phyloP scores from a whole-genome alignment of 2,329 filamentous ascomycete genomes.

The Colletotrichum gloeosporioides region DNA sequence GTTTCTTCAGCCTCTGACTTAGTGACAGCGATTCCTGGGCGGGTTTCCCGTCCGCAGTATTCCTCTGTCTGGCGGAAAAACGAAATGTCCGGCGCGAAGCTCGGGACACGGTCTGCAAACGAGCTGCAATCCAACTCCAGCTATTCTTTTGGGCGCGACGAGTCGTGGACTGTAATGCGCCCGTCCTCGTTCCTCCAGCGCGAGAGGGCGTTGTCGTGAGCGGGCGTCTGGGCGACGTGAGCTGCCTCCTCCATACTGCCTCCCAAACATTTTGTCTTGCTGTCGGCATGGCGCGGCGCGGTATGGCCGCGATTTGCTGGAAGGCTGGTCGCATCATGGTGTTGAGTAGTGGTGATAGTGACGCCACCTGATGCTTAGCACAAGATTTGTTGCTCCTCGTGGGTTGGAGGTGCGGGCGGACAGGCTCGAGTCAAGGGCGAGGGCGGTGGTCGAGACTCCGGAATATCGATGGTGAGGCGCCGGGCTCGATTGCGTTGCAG shows the following conservation, averaged over 20 bases:
- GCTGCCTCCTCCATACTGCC: conserved; percentile 13
- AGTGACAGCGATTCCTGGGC: conserved; percentile 53
- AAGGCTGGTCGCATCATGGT: conserved; percentile 16
- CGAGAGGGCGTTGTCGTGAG: background rate
- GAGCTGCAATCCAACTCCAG: conserved; percentile 9
- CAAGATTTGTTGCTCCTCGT: background rate
- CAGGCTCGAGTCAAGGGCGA: background rate
- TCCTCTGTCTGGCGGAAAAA: conserved; percentile 17
- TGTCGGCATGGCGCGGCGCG: conserved; percentile 7
- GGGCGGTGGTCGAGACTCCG: background rate
- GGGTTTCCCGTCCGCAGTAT: background rate
- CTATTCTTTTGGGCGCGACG: background rate
- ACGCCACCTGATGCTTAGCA: background rate
- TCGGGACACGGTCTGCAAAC: background rate
- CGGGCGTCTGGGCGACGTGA: background rate
- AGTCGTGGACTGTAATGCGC: background rate
- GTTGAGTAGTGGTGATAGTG: background rate
- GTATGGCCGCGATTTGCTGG: background rate
- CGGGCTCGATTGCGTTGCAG: background rate
- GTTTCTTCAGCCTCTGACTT: conserved; percentile 76
- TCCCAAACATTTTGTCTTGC: conserved; percentile 10
- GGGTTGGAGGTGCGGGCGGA: background rate
- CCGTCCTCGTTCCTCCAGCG: background rate
- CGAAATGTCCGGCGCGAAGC: conserved; percentile 17
- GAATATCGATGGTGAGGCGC: background rate